Percentiles rank a stretch among this genome's conserved stretches.
These are phyloP conservation scores for Quercus aquifolioides DNA, from an alignment of 306 rosid genomes.

Conservation along the genomic window DNA sequence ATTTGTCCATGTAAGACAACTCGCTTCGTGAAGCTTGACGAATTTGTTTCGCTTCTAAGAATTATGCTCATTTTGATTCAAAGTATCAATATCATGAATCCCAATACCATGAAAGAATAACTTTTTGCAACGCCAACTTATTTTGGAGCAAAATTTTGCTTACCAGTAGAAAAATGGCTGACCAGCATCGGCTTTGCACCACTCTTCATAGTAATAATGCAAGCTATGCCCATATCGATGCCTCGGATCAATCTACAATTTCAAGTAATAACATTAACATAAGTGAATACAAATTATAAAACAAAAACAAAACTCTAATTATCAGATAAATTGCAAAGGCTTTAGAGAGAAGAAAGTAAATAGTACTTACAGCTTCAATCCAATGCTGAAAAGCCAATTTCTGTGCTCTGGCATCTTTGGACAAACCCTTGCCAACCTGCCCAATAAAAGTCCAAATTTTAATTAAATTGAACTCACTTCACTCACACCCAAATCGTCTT, in stretches of 20 bases:
- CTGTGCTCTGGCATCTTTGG: slow-evolving; percentile 80
- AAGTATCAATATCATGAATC: not conserved
- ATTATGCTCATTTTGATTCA: no score
- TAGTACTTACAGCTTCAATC: slow-evolving; percentile 83
- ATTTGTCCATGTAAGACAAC: not conserved
- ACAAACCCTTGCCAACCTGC: slow-evolving; percentile 92
- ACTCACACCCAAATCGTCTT: slow-evolving; percentile 3
- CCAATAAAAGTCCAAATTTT: slow-evolving; percentile 9
- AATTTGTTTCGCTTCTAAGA: no score
- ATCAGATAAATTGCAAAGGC: not conserved
- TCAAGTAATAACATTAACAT: not conserved
- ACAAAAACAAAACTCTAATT: not conserved
- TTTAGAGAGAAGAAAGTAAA: not conserved
- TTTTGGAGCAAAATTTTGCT: slow-evolving; percentile 6
- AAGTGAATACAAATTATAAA: not conserved
- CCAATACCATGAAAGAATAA: not conserved
- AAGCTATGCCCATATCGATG: slow-evolving; percentile 96
- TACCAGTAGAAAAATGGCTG: slow-evolving; percentile 95
- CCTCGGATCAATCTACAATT: slow-evolving; percentile 83
- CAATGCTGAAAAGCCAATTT: slow-evolving; percentile 95
- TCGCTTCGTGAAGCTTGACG: no score
- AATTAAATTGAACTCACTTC: not conserved
- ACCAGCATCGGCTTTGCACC: slow-evolving; percentile 76
- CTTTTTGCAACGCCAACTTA: not conserved
- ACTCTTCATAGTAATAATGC: slow-evolving; percentile 70